Percentiles rank a stretch among this genome's conserved stretches.
phyloP scores from a whole-genome alignment of 108 stramenopile species.

The Fragilaria radians region DNA sequence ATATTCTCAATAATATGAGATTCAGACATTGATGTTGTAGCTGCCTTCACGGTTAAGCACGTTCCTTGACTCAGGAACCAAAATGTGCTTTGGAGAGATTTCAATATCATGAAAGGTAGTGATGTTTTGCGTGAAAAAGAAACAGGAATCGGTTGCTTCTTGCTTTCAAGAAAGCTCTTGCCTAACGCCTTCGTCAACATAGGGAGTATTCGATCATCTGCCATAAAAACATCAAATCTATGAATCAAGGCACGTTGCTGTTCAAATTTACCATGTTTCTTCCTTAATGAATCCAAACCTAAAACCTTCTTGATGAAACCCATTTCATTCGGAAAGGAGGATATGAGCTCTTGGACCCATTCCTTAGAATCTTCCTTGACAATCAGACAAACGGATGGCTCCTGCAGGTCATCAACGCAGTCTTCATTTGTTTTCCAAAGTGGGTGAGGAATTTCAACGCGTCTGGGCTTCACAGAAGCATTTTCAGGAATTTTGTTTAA shows the following conservation, averaged over 20 bases:
- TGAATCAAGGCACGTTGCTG: conserved; percentile 70
- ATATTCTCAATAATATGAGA: conserved; percentile 69
- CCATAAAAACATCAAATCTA: conserved; percentile 83
- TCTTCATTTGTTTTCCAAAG: conserved; percentile 37
- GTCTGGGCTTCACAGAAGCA: conserved; percentile 50
- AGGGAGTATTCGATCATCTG: conserved; percentile 93
- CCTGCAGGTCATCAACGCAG: conserved; percentile 32
- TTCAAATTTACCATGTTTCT: conserved; percentile 67
- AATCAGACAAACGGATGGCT: conserved; percentile 81
- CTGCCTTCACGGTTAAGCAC: conserved; percentile 77
- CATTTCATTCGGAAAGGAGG: conserved; percentile 61
- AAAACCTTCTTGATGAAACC: conserved; percentile 83
- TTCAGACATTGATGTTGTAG: conserved; percentile 70
- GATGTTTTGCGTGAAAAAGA: conserved; percentile 58
- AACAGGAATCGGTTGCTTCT: conserved; percentile 88
- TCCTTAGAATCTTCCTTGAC: conserved; percentile 89
- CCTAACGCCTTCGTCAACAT: conserved; percentile 89
- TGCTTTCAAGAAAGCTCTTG: conserved; percentile 80
- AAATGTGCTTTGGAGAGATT: conserved; percentile 61
- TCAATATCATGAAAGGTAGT: conserved; percentile 56
- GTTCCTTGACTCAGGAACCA: conserved; percentile 69
- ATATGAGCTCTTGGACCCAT: conserved; percentile 75
- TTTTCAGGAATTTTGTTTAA: conserved; percentile 57
- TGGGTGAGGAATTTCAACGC: conserved; percentile 68
- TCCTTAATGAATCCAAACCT: conserved; percentile 67